Percentiles rank a stretch among this genome's conserved stretches.
Conservation (phyloP, 2,329 filamentous ascomycete species). For the Esteya vermicola region DNA sequence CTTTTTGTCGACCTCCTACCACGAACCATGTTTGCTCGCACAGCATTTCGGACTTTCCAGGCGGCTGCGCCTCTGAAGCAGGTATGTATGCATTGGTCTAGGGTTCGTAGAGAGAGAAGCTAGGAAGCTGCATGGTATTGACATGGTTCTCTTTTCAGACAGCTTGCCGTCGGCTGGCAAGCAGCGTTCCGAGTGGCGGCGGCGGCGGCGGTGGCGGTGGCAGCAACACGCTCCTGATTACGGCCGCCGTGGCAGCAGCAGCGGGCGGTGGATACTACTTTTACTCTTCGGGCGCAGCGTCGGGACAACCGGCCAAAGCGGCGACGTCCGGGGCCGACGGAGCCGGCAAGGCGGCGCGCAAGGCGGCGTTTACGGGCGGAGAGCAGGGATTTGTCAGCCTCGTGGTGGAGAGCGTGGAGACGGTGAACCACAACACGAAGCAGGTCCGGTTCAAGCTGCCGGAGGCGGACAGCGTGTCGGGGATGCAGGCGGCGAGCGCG, state of each 20-base stretch:
- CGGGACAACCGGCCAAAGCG: too few species aligned
- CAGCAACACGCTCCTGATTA: slow-evolving; percentile 47
- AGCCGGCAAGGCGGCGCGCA: too few species aligned
- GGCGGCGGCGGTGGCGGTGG: slow-evolving; percentile 40
- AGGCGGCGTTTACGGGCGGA: slow-evolving; percentile 58
- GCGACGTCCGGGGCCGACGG: too few species aligned
- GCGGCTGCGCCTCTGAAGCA: slow-evolving; percentile 51
- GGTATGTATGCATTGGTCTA: slow-evolving; percentile 25
- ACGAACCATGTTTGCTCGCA: slow-evolving; percentile 51
- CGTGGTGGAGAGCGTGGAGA: slow-evolving; percentile 63
- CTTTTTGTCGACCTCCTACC: neutral
- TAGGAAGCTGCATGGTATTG: too few species aligned
- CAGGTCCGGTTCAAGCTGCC: slow-evolving; percentile 77
- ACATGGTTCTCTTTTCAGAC: too few species aligned
- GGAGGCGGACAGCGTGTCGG: slow-evolving; percentile 71
- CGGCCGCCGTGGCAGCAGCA: slow-evolving; percentile 39
- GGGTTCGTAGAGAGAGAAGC: neutral
- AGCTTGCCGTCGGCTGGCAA: neutral
- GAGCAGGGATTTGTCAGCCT: slow-evolving; percentile 82
- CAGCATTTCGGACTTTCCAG: slow-evolving; percentile 47
- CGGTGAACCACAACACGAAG: slow-evolving; percentile 91
- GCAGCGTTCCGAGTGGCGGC: too few species aligned
- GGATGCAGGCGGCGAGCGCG: slow-evolving; percentile 70
- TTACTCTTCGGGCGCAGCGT: slow-evolving; percentile 31
- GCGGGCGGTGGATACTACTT: slow-evolving; percentile 46